Percentiles rank a stretch among this genome's conserved stretches.
phyloP scores from a whole-genome alignment of 2,329 filamentous ascomycete species.

The Talaromyces islandicus region DNA sequence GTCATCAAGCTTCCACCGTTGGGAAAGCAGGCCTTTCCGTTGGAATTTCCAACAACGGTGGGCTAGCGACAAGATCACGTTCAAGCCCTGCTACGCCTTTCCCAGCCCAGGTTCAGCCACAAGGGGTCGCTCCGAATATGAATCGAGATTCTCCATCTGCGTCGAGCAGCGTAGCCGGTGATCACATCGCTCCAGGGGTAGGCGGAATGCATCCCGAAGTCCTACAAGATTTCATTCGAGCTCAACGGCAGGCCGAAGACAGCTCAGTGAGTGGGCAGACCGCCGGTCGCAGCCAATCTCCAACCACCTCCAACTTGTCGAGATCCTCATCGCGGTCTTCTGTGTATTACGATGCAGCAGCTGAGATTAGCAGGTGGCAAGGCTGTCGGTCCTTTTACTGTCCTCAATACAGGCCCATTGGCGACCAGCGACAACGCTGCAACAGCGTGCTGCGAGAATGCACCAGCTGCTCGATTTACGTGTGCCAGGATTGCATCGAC shows the following conservation, averaged over 20 bases:
- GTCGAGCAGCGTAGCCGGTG: slow-evolving; percentile 31
- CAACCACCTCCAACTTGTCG: slow-evolving; percentile 34
- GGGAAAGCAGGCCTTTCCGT: not conserved
- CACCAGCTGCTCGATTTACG: slow-evolving; percentile 39
- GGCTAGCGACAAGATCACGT: not conserved
- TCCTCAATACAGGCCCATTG: slow-evolving; percentile 35
- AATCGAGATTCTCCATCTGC: slow-evolving; percentile 19
- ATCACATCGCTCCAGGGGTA: slow-evolving; percentile 21
- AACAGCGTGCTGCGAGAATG: slow-evolving; percentile 40
- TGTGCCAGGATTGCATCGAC: slow-evolving; percentile 40
- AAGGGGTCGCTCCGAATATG: slow-evolving; percentile 13
- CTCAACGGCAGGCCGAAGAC: slow-evolving; percentile 12
- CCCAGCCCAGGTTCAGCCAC: slow-evolving; percentile 6
- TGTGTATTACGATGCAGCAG: slow-evolving; percentile 29
- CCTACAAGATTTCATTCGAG: slow-evolving; percentile 15
- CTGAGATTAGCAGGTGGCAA: slow-evolving; percentile 37
- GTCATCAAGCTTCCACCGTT: slow-evolving; percentile 11
- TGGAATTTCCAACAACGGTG: not conserved
- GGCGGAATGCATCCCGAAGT: slow-evolving; percentile 18
- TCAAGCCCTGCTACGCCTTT: not conserved
- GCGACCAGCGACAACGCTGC: slow-evolving; percentile 42
- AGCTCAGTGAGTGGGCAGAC: slow-evolving; percentile 20
- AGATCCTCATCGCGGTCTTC: slow-evolving; percentile 36
- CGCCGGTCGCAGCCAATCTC: slow-evolving; percentile 31
- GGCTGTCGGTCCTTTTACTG: slow-evolving; percentile 46